Evolutionary conservation across 306 rosid genomes (phyloP).

Genomic region (Myrica gale): DNA sequence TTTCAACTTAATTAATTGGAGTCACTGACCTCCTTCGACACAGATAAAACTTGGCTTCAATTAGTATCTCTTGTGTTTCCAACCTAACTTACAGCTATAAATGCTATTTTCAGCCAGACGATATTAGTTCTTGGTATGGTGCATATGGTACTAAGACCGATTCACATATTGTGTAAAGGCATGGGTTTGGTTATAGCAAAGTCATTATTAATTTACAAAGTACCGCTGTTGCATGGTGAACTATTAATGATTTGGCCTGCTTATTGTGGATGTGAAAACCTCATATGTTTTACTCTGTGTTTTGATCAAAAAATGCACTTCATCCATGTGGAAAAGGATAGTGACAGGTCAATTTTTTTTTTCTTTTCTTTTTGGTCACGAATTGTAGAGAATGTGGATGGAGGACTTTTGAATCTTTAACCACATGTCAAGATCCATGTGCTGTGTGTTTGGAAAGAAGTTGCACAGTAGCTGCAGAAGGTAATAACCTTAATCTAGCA

Average conservation of each 20-base stretch:
- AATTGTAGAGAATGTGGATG: slow-evolving; percentile 86
- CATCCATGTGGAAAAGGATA: slow-evolving; percentile 15
- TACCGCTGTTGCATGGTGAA: not conserved
- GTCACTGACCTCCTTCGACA: not conserved
- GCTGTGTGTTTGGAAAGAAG: slow-evolving; percentile 92
- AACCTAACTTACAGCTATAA: not conserved
- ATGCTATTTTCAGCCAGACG: not conserved
- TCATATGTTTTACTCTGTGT: not conserved
- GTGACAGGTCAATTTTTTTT: not conserved
- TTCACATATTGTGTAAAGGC: not conserved
- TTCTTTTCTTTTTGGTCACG: slow-evolving; percentile 10
- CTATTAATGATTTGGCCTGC: not conserved
- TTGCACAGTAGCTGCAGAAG: slow-evolving; percentile 89
- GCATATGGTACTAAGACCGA: not conserved
- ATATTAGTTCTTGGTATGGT: not conserved
- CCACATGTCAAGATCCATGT: slow-evolving; percentile 77
- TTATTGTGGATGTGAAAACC: not conserved
- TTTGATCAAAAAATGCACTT: not conserved
- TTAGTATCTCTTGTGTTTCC: not conserved
- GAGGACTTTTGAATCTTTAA: slow-evolving; percentile 58
- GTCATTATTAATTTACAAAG: not conserved
- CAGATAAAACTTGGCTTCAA: not conserved
- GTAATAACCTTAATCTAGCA: slow-evolving; percentile 41
- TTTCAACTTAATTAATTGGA: not conserved
- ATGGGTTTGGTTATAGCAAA: not conserved